Evolutionary conservation across 2,329 filamentous ascomycete genomes (phyloP).

Genomic region (Blumeria graminis): DNA sequence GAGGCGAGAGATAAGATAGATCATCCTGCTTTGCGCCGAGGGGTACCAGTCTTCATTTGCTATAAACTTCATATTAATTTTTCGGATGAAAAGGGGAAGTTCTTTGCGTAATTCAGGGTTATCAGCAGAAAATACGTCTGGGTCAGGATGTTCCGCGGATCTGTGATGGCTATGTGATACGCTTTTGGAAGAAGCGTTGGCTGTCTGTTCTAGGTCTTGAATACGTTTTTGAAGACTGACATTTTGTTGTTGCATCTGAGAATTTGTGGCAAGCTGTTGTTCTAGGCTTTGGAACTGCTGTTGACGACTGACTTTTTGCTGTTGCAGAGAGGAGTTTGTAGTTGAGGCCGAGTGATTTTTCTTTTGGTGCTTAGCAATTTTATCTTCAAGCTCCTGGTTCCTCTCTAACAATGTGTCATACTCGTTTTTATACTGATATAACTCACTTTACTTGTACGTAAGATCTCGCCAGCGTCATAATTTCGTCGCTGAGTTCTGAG

Average conservation of each 20-base stretch:
- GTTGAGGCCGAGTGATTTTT: neutral
- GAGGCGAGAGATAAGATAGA: neutral
- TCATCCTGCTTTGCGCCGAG: neutral
- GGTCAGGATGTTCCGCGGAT: neutral
- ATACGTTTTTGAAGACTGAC: neutral
- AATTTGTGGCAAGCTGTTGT: neutral
- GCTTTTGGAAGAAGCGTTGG: neutral
- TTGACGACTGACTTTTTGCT: neutral
- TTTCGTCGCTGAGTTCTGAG: neutral
- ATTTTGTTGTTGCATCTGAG: neutral
- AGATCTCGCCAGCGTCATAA: neutral
- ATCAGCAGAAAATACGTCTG: neutral
- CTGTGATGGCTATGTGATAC: neutral
- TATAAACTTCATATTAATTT: neutral
- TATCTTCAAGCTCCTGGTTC: neutral
- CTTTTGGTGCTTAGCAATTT: neutral
- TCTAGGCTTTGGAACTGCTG: neutral
- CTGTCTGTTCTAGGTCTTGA: neutral
- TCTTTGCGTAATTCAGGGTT: neutral
- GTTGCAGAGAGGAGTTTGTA: neutral
- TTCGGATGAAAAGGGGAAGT: neutral
- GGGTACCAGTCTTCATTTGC: neutral
- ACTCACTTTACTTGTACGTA: neutral
- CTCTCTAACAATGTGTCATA: neutral
- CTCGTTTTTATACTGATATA: neutral